These are phyloP conservation scores for Pythium aristosporum DNA, from an alignment of 352 stramenopile species.

Conservation along the genomic window DNA sequence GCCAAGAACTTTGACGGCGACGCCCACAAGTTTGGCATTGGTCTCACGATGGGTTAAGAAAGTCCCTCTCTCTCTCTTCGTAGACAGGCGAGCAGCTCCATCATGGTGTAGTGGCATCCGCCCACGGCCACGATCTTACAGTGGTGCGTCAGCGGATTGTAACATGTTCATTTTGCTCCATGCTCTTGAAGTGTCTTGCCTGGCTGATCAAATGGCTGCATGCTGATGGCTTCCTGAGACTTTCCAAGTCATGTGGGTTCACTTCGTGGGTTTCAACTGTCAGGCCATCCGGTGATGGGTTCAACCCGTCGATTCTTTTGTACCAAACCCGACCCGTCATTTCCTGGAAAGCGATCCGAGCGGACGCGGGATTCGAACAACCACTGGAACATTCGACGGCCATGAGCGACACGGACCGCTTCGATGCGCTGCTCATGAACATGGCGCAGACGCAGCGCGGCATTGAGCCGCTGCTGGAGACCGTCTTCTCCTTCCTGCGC, in stretches of 20 bases:
- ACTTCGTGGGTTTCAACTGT: neutral
- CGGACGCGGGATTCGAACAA: conserved; percentile 5
- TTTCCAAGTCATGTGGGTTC: neutral
- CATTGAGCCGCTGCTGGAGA: conserved; percentile 98
- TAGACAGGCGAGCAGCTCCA: conserved; percentile 17
- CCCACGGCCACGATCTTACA: neutral
- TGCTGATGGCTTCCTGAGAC: too few species aligned
- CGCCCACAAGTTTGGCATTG: conserved; percentile 90
- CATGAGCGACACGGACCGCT: conserved; percentile 78
- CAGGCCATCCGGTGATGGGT: neutral
- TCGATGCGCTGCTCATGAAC: conserved; percentile 96
- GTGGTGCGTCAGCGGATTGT: conserved; percentile 15
- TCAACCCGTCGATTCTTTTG: neutral
- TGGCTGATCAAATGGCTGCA: too few species aligned
- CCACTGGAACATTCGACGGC: conserved; percentile 16
- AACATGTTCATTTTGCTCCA: conserved; percentile 28
- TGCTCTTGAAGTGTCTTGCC: neutral
- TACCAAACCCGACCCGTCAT: conserved; percentile 2
- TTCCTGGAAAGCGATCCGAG: conserved; percentile 7
- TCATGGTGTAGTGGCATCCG: conserved; percentile 13
- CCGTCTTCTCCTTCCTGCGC: conserved; percentile 97
- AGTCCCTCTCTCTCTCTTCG: neutral
- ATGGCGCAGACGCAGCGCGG: conserved; percentile 96
- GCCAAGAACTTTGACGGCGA: conserved; percentile 91
- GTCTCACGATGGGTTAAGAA: conserved; percentile 82